Evolutionary conservation across 495 filamentous ascomycete genomes (phyloP).

Genomic region (Hypoxylon fuscum): DNA sequence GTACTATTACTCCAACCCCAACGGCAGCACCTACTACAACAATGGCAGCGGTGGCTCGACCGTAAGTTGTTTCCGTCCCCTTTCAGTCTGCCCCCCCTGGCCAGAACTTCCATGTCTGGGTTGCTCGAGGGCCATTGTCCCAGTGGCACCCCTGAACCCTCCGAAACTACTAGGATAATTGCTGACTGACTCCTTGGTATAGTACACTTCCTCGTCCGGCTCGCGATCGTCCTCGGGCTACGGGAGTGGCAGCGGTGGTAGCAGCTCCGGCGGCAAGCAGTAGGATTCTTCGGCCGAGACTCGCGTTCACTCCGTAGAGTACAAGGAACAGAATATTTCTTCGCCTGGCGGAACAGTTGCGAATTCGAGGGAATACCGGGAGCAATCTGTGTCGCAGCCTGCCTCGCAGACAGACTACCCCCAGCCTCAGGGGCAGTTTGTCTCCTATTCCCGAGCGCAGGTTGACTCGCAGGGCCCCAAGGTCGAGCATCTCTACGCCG

Average conservation of each 20-base stretch:
- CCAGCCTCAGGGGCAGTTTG: background rate
- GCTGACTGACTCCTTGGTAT: too few species aligned
- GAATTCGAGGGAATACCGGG: background rate
- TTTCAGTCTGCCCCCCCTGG: too few species aligned
- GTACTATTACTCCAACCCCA: constrained; percentile 69
- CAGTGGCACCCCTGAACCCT: too few species aligned
- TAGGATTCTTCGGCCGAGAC: constrained; percentile 1
- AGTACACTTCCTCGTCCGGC: constrained; percentile 53
- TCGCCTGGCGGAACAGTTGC: background rate
- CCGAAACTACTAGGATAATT: too few species aligned
- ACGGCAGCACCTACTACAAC: constrained; percentile 60
- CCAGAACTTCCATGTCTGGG: too few species aligned
- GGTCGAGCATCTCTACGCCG: background rate
- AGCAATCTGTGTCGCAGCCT: background rate
- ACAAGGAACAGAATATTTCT: background rate
- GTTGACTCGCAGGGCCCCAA: background rate
- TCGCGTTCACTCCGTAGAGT: background rate
- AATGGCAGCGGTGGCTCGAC: constrained; percentile 52
- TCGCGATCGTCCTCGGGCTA: constrained; percentile 34
- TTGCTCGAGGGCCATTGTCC: too few species aligned
- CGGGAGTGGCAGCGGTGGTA: constrained; percentile 22
- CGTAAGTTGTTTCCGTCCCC: too few species aligned
- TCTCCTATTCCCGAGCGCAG: background rate
- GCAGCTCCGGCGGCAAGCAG: constrained; percentile 22
- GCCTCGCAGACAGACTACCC: background rate